phyloP scores from a whole-genome alignment of 192 early-diverging fungal species.

The Backusella parvicylindrica region DNA sequence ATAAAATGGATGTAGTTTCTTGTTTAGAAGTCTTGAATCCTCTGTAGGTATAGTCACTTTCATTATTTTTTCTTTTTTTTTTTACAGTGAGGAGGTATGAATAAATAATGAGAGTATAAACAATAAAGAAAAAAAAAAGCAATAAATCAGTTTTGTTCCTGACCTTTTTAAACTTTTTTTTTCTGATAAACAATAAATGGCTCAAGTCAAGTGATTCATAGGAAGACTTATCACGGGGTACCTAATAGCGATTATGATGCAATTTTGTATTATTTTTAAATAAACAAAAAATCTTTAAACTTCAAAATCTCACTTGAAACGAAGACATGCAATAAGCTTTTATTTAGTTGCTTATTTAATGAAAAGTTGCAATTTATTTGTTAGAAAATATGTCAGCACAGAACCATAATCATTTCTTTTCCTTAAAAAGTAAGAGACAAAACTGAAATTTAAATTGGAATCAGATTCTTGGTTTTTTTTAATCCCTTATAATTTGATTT shows the following conservation, averaged over 20 bases:
- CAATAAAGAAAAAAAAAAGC: background rate
- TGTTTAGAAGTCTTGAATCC: background rate
- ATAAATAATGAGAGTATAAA: background rate
- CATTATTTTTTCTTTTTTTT: no score
- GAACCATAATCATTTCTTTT: background rate
- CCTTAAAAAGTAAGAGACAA: background rate
- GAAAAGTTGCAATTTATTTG: background rate
- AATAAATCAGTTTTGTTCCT: background rate
- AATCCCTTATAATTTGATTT: background rate
- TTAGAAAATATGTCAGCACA: background rate
- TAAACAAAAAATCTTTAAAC: background rate
- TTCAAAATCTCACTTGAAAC: background rate
- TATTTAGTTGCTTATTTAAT: background rate
- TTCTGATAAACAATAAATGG: background rate
- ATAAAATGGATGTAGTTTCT: background rate
- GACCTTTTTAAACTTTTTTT: background rate
- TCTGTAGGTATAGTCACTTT: slow-evolving; percentile 10
- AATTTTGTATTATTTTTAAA: background rate
- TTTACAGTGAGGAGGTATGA: background rate
- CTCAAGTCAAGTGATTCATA: background rate
- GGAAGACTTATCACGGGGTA: background rate
- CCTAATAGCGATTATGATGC: background rate
- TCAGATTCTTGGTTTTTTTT: background rate
- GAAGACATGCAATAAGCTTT: background rate
- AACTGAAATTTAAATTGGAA: background rate